These are phyloP conservation scores for Waltergamsia citrina DNA, from an alignment of 2,329 filamentous ascomycete genomes.

Conservation along the genomic window DNA sequence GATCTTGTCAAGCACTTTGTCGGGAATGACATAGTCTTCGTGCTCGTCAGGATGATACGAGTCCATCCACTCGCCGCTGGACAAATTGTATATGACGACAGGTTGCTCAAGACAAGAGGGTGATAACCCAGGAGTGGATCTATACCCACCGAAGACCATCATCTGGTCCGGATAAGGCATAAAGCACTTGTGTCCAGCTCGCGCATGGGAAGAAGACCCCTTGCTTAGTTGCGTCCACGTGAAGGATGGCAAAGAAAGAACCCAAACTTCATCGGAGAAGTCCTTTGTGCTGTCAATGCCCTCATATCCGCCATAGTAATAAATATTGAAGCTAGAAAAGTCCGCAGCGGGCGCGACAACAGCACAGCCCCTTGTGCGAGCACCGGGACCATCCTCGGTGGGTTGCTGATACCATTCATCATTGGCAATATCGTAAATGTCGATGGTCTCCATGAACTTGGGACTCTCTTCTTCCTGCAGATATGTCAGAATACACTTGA, in stretches of 20 bases:
- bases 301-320: constrained; percentile 73
- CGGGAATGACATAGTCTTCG: constrained; percentile 60
- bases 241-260: constrained; percentile 70
- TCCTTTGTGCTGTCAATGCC: constrained; percentile 28
- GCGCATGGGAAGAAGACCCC: constrained; percentile 42
- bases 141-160: constrained; percentile 64
- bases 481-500: not conserved
- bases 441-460: constrained; percentile 60
- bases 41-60: constrained; percentile 57
- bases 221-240: constrained; percentile 56
- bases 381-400: constrained; percentile 49
- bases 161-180: constrained; percentile 72
- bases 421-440: constrained; percentile 66
- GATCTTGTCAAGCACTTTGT: constrained; percentile 52
- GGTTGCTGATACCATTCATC: constrained; percentile 61
- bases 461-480: constrained; percentile 53
- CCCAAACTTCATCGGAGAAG: constrained; percentile 65
- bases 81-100: constrained; percentile 64
- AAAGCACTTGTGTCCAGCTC: constrained; percentile 68
- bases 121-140: no score
- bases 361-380: constrained; percentile 60
- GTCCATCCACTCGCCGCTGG: constrained; percentile 57
- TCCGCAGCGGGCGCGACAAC: constrained; percentile 65
- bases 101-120: constrained; percentile 46
- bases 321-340: constrained; percentile 69